phyloP scores from a whole-genome alignment of 768 basidiomycete genomes.

The Suillus subaureus region DNA sequence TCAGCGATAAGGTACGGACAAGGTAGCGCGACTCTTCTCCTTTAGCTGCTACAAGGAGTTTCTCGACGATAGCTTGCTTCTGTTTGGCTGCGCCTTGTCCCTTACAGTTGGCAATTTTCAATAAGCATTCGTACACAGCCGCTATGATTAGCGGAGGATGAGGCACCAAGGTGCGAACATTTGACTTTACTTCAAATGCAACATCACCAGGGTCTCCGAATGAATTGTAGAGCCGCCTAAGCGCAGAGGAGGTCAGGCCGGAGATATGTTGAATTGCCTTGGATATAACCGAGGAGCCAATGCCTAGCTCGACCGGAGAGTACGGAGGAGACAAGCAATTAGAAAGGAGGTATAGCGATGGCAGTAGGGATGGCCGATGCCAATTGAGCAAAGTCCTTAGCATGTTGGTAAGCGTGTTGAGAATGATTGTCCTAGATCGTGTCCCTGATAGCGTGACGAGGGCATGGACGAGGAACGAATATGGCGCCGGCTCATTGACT shows the following conservation, averaged over 20 bases:
- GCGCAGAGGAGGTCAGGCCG: constrained; percentile 57
- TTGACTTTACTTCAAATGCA: constrained; percentile 81
- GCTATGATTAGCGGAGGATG: constrained; percentile 67
- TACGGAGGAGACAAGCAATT: constrained; percentile 81
- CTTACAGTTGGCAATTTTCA: constrained; percentile 67
- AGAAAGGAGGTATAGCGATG: constrained; percentile 81
- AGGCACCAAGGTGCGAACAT: constrained; percentile 70
- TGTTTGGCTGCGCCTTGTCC: constrained; percentile 76
- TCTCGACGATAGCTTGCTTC: constrained; percentile 80
- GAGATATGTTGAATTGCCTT: constrained; percentile 75
- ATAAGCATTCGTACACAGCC: constrained; percentile 66
- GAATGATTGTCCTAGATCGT: constrained; percentile 70
- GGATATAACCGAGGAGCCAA: constrained; percentile 68
- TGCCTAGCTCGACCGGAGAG: constrained; percentile 65
- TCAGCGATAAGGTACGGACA: constrained; percentile 70
- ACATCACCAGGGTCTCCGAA: constrained; percentile 89
- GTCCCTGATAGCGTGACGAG: constrained; percentile 64
- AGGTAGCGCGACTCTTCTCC: constrained; percentile 91
- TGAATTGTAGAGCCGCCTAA: constrained; percentile 67
- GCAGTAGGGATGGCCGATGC: constrained; percentile 69
- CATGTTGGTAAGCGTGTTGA: constrained; percentile 72
- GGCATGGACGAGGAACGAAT: constrained; percentile 69
- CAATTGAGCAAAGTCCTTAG: constrained; percentile 66
- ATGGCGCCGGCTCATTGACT: constrained; percentile 49
- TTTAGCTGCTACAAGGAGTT: constrained; percentile 77